Evolutionary conservation across 768 basidiomycete species (phyloP).

Genomic region (Tremella mesenterica): DNA sequence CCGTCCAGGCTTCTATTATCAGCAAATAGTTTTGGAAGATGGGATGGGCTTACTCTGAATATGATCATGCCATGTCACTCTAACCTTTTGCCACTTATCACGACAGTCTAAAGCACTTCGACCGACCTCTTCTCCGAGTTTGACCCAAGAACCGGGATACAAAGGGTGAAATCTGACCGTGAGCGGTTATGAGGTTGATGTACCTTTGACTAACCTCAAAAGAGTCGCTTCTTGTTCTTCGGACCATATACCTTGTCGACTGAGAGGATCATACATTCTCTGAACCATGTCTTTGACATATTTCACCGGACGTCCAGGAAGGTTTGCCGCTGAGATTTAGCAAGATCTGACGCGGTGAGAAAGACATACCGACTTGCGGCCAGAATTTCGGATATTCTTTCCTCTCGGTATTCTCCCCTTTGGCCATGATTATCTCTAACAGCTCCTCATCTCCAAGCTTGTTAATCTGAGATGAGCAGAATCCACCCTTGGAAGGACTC

Average conservation of each 20-base stretch:
- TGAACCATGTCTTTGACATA: slow-evolving; percentile 24
- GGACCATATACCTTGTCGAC: slow-evolving; percentile 26
- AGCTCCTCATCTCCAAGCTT: slow-evolving; percentile 18
- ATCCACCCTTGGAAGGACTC: not conserved
- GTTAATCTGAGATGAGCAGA: slow-evolving; percentile 13
- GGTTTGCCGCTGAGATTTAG: slow-evolving; percentile 11
- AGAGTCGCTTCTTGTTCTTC: slow-evolving; percentile 23
- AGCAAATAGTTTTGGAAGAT: not conserved
- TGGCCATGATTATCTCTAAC: slow-evolving; percentile 20
- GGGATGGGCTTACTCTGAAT: not conserved
- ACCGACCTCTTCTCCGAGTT: slow-evolving; percentile 24
- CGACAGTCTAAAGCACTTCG: slow-evolving; percentile 26
- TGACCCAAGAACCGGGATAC: slow-evolving; percentile 24
- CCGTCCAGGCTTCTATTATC: slow-evolving; percentile 15
- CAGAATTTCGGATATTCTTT: slow-evolving; percentile 21
- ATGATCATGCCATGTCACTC: slow-evolving; percentile 6
- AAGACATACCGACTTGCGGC: slow-evolving; percentile 25
- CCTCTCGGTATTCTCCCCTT: slow-evolving; percentile 1
- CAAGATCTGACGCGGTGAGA: not conserved
- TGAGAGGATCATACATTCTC: slow-evolving; percentile 25
- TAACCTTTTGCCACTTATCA: slow-evolving; percentile 14
- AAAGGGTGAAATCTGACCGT: slow-evolving; percentile 16
- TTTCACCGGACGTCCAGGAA: slow-evolving; percentile 28
- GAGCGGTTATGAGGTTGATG: too few species aligned
- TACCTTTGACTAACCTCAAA: slow-evolving; percentile 17